These are phyloP conservation scores for Metschnikowia colocasiae DNA, from an alignment of 805 yeast genomes.

Conservation along the genomic window DNA sequence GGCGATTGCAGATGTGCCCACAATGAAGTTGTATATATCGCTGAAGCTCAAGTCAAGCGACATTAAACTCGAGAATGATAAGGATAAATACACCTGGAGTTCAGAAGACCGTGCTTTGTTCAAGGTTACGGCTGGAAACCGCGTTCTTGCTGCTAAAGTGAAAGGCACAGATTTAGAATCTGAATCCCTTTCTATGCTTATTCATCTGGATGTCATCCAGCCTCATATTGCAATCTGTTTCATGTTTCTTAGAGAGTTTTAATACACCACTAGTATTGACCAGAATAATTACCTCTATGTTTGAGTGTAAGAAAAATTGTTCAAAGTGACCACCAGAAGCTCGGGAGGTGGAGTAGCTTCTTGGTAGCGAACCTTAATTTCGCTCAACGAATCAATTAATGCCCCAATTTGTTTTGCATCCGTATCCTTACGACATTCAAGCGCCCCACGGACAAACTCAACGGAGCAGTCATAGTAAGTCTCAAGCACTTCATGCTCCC, in stretches of 20 bases:
- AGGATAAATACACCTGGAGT: conserved; percentile 8
- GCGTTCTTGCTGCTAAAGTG: conserved; percentile 1
- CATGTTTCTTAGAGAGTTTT: not conserved
- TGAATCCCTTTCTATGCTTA: conserved; percentile 8
- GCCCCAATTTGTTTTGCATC: conserved; percentile 29
- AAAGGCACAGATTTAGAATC: not conserved
- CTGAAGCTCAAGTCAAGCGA: conserved; percentile 12
- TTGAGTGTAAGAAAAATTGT: conserved; percentile 27
- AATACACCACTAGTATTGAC: not conserved
- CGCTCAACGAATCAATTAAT: conserved; percentile 26
- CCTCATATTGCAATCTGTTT: conserved; percentile 14
- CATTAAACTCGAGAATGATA: conserved; percentile 7
- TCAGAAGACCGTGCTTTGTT: conserved; percentile 9
- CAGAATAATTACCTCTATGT: not conserved
- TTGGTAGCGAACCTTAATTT: conserved; percentile 32
- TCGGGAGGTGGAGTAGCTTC: conserved; percentile 33
- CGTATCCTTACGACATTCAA: conserved; percentile 48
- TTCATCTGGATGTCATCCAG: conserved; percentile 6
- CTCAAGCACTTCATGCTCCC: conserved; percentile 55
- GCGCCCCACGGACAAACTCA: conserved; percentile 61
- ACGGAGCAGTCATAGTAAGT: conserved; percentile 77
- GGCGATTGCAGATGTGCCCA: conserved; percentile 2
- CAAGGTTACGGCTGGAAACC: conserved; percentile 2
- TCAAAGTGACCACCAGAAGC: conserved; percentile 31
- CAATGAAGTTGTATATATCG: conserved; percentile 3